phyloP scores from a whole-genome alignment of 805 yeast genomes.

The Teunomyces panamensis region DNA sequence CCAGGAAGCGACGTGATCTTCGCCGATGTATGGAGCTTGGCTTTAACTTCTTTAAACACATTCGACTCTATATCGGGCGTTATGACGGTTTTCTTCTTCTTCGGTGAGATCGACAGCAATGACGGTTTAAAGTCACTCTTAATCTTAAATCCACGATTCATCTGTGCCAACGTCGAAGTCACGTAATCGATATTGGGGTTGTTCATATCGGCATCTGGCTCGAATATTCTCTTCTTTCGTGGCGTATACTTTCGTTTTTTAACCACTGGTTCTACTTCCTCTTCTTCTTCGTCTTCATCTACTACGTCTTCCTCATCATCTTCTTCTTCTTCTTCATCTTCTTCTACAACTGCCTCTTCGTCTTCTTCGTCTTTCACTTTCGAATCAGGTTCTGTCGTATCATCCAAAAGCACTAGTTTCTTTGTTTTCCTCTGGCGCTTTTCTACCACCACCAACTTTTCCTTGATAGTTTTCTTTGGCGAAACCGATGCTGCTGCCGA shows the following conservation, averaged over 20 bases:
- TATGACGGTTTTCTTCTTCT: conserved; percentile 2
- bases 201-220: conserved; percentile 17
- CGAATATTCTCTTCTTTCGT: conserved; percentile 7
- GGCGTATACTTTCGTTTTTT: conserved; percentile 7
- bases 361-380: background rate
- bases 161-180: conserved; percentile 17
- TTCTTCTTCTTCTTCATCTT: background rate
- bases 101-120: conserved; percentile 18
- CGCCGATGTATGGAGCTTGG: conserved; percentile 43
- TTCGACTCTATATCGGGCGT: conserved; percentile 15
- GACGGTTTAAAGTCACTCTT: conserved; percentile 18
- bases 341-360: background rate
- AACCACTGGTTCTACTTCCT: conserved; percentile 6
- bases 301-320: conserved; percentile 5
- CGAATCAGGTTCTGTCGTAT: background rate
- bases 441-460: conserved; percentile 3
- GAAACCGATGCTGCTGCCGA: conserved; percentile 5
- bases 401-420: no score
- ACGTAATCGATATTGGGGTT: conserved; percentile 13
- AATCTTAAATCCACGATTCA: conserved; percentile 23
- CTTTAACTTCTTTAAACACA: conserved; percentile 38
- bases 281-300: conserved; percentile 20
- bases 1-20: conserved; percentile 66
- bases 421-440: background rate
- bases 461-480: conserved; percentile 6